Conservation (phyloP, 1,139 yeast species). For the Komagataea norvegica region DNA sequence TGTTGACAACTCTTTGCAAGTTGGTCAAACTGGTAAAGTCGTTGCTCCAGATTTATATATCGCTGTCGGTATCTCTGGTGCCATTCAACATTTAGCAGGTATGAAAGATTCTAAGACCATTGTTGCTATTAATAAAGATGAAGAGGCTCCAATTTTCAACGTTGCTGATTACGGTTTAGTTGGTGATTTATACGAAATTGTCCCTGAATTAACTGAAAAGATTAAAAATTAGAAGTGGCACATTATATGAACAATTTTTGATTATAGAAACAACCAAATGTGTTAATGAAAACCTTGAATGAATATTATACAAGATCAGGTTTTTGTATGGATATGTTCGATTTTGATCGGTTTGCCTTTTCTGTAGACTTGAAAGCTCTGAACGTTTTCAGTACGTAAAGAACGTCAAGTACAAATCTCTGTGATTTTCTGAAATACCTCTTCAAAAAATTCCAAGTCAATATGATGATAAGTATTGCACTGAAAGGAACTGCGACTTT, state of each 20-base stretch:
- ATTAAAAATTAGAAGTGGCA: conserved; percentile 31
- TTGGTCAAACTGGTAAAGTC: conserved; percentile 97
- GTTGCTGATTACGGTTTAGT: conserved; percentile 88
- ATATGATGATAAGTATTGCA: conserved; percentile 32
- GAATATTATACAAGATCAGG: no score
- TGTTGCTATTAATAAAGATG: conserved; percentile 92
- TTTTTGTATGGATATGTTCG: no score
- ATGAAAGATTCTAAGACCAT: conserved; percentile 95
- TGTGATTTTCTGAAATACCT: conserved; percentile 11
- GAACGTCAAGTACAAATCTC: conserved; percentile 5
- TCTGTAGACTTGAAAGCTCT: not conserved
- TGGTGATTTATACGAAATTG: conserved; percentile 78
- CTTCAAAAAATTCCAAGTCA: conserved; percentile 28
- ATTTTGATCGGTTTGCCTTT: not conserved
- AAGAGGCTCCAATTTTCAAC: conserved; percentile 90
- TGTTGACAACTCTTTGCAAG: conserved; percentile 95
- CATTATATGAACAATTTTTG: no score
- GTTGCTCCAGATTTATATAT: conserved; percentile 94
- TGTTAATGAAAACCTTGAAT: no score
- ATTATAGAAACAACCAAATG: no score
- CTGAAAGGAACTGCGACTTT: conserved; percentile 46
- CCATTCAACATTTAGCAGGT: conserved; percentile 97
- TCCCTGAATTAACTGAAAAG: conserved; percentile 84
- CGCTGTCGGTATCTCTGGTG: conserved; percentile 95
- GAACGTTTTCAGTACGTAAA: conserved; percentile 1